Evolutionary conservation across 2,329 filamentous ascomycete genomes (phyloP).

Genomic region (Hypoxylon sp.): DNA sequence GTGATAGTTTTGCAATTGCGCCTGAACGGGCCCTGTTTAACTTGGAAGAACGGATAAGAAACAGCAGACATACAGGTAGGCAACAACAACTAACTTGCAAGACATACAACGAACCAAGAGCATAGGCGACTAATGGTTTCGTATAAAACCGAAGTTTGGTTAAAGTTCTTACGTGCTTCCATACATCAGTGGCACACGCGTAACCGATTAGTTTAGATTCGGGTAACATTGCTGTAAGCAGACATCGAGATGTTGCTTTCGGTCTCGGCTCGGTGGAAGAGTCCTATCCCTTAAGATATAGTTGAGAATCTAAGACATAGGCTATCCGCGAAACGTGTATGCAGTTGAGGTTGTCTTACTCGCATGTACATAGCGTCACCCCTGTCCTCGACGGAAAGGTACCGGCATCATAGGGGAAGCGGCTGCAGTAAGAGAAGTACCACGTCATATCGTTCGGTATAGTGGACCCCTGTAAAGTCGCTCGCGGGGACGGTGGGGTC

Average conservation of each 20-base stretch:
- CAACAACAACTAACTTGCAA: background rate
- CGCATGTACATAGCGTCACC: no score
- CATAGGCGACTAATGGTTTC: background rate
- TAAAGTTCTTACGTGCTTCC: slow-evolving; percentile 6
- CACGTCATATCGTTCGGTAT: slow-evolving; percentile 23
- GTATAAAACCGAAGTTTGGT: slow-evolving; percentile 6
- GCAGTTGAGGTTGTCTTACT: slow-evolving; percentile 10
- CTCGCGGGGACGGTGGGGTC: slow-evolving; percentile 25
- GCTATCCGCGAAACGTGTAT: background rate
- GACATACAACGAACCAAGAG: background rate
- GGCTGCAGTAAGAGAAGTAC: slow-evolving; percentile 26
- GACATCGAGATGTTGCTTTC: background rate
- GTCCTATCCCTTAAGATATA: background rate
- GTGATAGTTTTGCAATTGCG: background rate
- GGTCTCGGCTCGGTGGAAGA: background rate
- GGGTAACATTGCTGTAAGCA: background rate
- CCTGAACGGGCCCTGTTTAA: background rate
- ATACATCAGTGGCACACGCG: background rate
- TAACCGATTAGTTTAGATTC: slow-evolving; percentile 1
- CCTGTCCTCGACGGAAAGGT: background rate
- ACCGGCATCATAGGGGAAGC: slow-evolving; percentile 9
- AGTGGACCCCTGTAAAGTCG: slow-evolving; percentile 21
- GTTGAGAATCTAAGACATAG: background rate
- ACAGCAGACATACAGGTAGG: background rate
- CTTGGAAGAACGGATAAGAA: background rate